Base-by-base conservation (phyloP, 768 basidiomycete species). In the Hysterangium stoloniferum region DNA sequence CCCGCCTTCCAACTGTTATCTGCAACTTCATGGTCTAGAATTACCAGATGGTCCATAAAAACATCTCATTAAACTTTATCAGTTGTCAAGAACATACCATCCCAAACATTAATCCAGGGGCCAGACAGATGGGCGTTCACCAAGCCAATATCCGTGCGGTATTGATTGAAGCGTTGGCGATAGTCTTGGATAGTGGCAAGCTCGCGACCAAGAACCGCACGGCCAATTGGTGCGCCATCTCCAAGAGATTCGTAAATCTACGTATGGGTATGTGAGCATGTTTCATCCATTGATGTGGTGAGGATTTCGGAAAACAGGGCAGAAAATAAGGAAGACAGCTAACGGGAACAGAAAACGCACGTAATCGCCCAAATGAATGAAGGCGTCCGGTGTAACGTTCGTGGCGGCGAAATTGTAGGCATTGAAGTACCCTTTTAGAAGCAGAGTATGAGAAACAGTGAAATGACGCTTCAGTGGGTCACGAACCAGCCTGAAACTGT, bases 51-150 rank as follows among this genome's bases (percentile, higher is more conserved):
- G 36, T 22, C n/a, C 3, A 32, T 20, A 37, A n/a, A 9, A 9
- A n/a, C n/a, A n/a, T n/a, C n/a, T n/a, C n/a, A n/a, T n/a, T n/a
- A n/a, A n/a, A n/a, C n/a, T n/a, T n/a, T n/a, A n/a, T n/a, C n/a
- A n/a, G n/a, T n/a, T n/a, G n/a, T n/a, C n/a, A n/a, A 48, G 42
- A 35, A 24, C 34, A 25, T 24, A 58, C 69, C 46, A 33, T 56
- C 72, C 74, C 75, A 76, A n/a, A 77, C 73, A 4, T 72, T 74
- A 54, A 77, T 75, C 78, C 77, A 80, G 7, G 77, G 78, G 20
- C 65, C 68, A 38, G 63, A 66, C 54, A 70, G 69, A 61, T 79
- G 79, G 6, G 75, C 74, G 46, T 61, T 60, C n/a, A 67, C 59
- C 29, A 78, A 66, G 54, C 73, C 70, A 7, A 60, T 57, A 53